Percentiles rank a stretch among this genome's conserved stretches.
Evolutionary conservation across 306 rosid genomes (phyloP).

Genomic region (Vigna radiata): DNA sequence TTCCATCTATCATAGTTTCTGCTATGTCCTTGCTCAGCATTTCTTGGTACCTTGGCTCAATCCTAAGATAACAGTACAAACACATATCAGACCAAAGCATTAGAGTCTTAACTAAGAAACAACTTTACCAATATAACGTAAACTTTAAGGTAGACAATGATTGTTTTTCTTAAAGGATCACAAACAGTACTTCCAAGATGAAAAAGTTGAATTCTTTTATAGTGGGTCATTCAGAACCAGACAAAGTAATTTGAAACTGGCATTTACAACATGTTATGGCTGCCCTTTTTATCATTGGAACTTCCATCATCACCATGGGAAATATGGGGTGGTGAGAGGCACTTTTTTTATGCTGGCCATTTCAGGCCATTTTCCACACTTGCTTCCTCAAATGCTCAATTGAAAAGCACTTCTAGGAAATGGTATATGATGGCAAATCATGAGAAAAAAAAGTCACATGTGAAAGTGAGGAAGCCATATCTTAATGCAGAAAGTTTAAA

Average conservation of each 20-base stretch:
- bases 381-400: conserved; percentile 42
- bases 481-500: conserved; percentile 9
- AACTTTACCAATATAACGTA: conserved; percentile 1
- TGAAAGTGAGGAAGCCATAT: conserved; percentile 36
- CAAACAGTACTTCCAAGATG: conserved; percentile 22
- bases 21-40: conserved; percentile 71
- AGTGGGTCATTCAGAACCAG: conserved; percentile 15
- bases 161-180: conserved; percentile 6
- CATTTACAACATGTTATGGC: conserved; percentile 8
- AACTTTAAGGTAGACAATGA: conserved; percentile 28
- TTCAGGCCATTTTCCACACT: conserved; percentile 37
- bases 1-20: conserved; percentile 76
- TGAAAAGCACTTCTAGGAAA: conserved; percentile 58
- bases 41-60: conserved; percentile 95
- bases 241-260: conserved; percentile 19
- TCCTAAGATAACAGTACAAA: conserved; percentile 55
- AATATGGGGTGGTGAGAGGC: conserved; percentile 34
- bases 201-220: conserved; percentile 32
- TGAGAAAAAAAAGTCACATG: conserved; percentile 26
- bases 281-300: conserved; percentile 36
- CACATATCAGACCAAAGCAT: neutral
- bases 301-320: conserved; percentile 39
- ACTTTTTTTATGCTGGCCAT: conserved; percentile 38
- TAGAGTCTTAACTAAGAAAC: conserved; percentile 31
- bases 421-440: conserved; percentile 53